These are phyloP conservation scores for Trichomonascaceae sp. DNA, from an alignment of 1,139 yeast species.

Conservation along the genomic window DNA sequence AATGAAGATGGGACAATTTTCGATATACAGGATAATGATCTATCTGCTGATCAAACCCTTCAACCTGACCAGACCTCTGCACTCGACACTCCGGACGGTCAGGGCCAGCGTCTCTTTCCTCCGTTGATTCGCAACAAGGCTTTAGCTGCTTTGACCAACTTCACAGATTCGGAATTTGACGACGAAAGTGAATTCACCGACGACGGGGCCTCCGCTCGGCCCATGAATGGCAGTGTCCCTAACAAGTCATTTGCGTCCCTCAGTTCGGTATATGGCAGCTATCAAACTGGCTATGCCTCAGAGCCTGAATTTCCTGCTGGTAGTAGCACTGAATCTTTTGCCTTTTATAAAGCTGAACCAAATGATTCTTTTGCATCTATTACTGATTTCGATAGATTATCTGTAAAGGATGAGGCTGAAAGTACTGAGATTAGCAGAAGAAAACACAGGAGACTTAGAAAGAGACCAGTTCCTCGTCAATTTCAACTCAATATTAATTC, in stretches of 20 bases:
- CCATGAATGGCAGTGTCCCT: not conserved
- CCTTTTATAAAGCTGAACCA: not conserved
- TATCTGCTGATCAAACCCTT: not conserved
- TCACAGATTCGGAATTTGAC: not conserved
- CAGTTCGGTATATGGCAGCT: not conserved
- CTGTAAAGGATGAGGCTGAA: not conserved
- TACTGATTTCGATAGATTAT: not conserved
- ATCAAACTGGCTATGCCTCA: not conserved
- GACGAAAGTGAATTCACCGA: not conserved
- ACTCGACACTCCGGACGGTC: not conserved
- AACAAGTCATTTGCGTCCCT: not conserved
- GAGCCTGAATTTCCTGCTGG: not conserved
- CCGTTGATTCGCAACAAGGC: not conserved
- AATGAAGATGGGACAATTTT: not conserved
- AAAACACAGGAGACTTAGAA: conserved; percentile 6
- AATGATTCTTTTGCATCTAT: not conserved
- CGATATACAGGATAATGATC: not conserved
- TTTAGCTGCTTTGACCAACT: not conserved
- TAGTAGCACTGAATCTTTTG: not conserved
- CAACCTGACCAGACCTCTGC: not conserved
- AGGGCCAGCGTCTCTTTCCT: not conserved
- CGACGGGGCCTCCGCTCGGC: not conserved
- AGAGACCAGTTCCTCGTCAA: conserved; percentile 12
- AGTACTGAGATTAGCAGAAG: not conserved
- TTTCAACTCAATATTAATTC: conserved; percentile 36